Percentiles rank a stretch among this genome's conserved stretches.
Evolutionary conservation across 2,329 filamentous ascomycete genomes (phyloP).

Genomic region (Lasiodiplodia gonubiensis): DNA sequence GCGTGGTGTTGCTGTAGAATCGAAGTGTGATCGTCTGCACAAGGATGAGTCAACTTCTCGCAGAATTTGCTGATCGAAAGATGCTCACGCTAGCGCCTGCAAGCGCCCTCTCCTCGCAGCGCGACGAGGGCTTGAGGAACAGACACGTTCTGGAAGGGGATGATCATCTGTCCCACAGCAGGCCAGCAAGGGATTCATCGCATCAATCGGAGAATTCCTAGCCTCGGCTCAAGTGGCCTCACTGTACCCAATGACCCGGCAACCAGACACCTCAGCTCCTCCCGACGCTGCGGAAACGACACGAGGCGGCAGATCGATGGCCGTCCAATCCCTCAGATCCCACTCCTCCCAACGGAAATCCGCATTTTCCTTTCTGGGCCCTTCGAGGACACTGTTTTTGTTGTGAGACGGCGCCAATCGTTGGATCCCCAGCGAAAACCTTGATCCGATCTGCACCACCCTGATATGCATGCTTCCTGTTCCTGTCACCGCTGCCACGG

Average conservation of each 20-base stretch:
- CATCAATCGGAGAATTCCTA: slow-evolving; percentile 10
- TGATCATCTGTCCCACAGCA: slow-evolving; percentile 11
- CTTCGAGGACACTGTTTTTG: not conserved
- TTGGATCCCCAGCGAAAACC: not conserved
- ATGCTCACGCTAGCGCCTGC: not conserved
- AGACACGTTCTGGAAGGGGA: slow-evolving; percentile 8
- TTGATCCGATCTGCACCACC: slow-evolving; percentile 11
- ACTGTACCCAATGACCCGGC: not conserved
- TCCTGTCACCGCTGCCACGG: slow-evolving; percentile 22
- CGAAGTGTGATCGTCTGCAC: not conserved
- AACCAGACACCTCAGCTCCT: not conserved
- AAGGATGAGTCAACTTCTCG: not conserved
- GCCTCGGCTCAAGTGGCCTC: not conserved
- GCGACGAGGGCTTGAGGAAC: not conserved
- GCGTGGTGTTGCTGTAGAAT: not conserved
- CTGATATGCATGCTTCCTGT: slow-evolving; percentile 15
- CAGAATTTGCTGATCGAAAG: not conserved
- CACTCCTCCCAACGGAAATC: not conserved
- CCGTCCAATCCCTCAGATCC: slow-evolving; percentile 1
- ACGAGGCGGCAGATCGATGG: not conserved
- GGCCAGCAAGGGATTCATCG: not conserved
- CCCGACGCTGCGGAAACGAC: not conserved
- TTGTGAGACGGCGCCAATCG: slow-evolving; percentile 1
- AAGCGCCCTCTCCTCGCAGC: not conserved
- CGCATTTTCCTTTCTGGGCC: not conserved